Evolutionary conservation across 345 rosid species (phyloP), one percentile per base, ranked within the genome.

Genomic region (Lepidium didymum): DNA sequence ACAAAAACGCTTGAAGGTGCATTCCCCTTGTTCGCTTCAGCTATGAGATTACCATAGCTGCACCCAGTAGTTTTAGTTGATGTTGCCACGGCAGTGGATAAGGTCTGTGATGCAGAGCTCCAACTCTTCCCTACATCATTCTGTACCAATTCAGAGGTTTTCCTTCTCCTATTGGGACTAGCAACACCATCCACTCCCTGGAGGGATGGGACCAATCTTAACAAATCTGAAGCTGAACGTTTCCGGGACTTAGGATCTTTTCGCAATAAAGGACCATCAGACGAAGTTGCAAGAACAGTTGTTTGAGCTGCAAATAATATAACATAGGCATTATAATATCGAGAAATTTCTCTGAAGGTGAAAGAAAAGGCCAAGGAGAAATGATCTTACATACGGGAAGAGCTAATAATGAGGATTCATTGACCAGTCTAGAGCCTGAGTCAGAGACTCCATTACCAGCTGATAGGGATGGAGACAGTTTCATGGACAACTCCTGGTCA

Each of bases 21-120:
- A 67, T 89, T 95, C 52, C 99, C 99, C 73, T 81, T 95, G 76
- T 85, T 95, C 73, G 96, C 96, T 83, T 91, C 99, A 64, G 96
- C 88, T 72, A 91, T 75, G 74, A 95, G 96, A 73, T 76, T 66
- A 31, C 88, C 94, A 50, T 85, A 94, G 81, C 87, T 87, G 79
- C 76, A 86, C 58, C 78, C 85, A 74, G 73, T 76, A 62, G 60
- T 64, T 78, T 85, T 87, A 21, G 74, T 56, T 43, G 81, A 71
- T 53, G 74, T 52, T 56, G 71, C 51, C 74, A 81, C 87, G n/a
- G 75, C 61, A 58, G 83, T 67, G 15, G 75, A 36, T 79, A 77
- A 72, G 8, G 70, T 58, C 41, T 77, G 77, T 12, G 86, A 74
- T 37, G 80, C 73, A 75, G 83, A 76, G 75, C 72, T 75, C 68